Percentiles rank a stretch among this genome's conserved stretches.
Conservation (phyloP, 2,329 filamentous ascomycete species). For the Zalaria sp. region DNA sequence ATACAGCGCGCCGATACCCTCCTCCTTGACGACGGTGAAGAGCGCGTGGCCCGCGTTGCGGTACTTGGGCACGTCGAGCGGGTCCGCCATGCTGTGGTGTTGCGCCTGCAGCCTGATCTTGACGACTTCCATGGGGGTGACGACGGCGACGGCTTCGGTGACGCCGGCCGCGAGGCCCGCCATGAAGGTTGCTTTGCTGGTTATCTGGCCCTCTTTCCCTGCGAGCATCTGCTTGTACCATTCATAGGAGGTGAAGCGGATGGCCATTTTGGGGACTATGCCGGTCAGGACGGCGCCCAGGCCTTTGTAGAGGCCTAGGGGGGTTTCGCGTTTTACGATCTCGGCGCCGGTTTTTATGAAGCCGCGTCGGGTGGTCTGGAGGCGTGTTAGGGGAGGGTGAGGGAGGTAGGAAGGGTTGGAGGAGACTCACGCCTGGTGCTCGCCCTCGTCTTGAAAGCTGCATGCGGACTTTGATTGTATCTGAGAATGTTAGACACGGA, state of each 20-base stretch:
- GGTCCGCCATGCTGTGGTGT: conserved; percentile 95
- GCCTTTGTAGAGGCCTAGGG: conserved; percentile 89
- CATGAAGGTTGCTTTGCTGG: conserved; percentile 57
- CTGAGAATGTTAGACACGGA: conserved; percentile 24
- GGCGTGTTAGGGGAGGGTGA: not conserved
- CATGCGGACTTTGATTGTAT: conserved; percentile 99
- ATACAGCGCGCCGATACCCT: conserved; percentile 77
- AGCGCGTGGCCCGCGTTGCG: conserved; percentile 73
- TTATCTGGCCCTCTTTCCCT: conserved; percentile 51
- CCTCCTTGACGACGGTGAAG: conserved; percentile 85
- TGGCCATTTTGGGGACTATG: conserved; percentile 98
- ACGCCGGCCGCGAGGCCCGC: conserved; percentile 86
- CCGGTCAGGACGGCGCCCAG: conserved; percentile 92
- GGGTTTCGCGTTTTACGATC: conserved; percentile 82
- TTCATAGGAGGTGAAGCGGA: conserved; percentile 95
- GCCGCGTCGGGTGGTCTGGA: conserved; percentile 60
- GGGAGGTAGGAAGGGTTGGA: conserved; percentile 1
- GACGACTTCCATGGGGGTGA: conserved; percentile 97
- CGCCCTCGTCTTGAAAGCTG: conserved; percentile 82
- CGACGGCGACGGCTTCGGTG: conserved; percentile 89
- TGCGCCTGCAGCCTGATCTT: conserved; percentile 98
- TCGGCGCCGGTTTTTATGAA: conserved; percentile 77
- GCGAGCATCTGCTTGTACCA: conserved; percentile 78
- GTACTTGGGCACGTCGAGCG: conserved; percentile 92
- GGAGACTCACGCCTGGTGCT: conserved; percentile 53